A percentile compares a stretch with the other conserved stretches of the same genome.
Conservation (phyloP, 768 basidiomycete genomes). For the Lentinula aciculospora region DNA sequence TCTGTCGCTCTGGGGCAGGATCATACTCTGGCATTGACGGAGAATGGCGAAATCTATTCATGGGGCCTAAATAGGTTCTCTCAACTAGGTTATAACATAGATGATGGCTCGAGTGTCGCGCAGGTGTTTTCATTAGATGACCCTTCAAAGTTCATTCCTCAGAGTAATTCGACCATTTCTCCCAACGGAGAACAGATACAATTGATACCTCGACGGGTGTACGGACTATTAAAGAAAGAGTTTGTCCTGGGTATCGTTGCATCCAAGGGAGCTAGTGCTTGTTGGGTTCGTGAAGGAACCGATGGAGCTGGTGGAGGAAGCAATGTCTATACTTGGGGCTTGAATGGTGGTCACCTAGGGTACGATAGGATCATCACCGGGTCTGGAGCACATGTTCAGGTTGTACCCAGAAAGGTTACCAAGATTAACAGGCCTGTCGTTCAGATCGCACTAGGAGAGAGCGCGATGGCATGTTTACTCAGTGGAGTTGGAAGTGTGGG, state of each 20-base stretch:
- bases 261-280: constrained; percentile 80
- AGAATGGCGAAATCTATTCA: constrained; percentile 74
- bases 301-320: constrained; percentile 12
- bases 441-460: constrained; percentile 58
- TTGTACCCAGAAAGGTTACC: constrained; percentile 76
- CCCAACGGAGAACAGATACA: constrained; percentile 59
- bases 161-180: neutral
- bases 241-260: constrained; percentile 78
- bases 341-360: constrained; percentile 90
- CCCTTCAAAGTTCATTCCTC: constrained; percentile 28
- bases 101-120: constrained; percentile 27
- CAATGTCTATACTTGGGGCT: constrained; percentile 85
- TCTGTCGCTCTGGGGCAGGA: constrained; percentile 88
- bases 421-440: constrained; percentile 66
- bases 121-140: constrained; percentile 27
- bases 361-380: constrained; percentile 1
- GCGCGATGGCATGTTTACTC: constrained; percentile 32
- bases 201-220: constrained; percentile 64
- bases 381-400: constrained; percentile 36
- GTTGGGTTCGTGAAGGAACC: constrained; percentile 59
- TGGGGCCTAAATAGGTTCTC: constrained; percentile 91
- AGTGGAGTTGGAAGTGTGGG: constrained; percentile 75
- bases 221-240: constrained; percentile 74
- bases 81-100: constrained; percentile 84
- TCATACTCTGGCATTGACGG: constrained; percentile 85